phyloP scores from a whole-genome alignment of 2,329 filamentous ascomycete species.

The Rhynchosporium graminicola region DNA sequence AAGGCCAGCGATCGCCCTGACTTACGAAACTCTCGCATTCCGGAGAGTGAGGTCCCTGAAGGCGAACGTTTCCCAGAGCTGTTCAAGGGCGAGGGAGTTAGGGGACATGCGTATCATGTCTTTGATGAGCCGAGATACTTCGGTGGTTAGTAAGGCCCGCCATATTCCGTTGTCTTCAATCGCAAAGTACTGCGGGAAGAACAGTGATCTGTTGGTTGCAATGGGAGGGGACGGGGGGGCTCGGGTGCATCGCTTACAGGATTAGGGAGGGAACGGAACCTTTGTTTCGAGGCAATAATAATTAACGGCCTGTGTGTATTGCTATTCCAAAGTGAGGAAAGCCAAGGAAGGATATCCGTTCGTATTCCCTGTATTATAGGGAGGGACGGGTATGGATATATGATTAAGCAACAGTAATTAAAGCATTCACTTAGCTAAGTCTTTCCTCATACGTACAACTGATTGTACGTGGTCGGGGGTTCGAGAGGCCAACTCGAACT shows the following conservation, averaged over 20 bases:
- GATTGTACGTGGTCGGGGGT: too few relatives aligned
- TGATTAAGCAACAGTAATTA: background rate
- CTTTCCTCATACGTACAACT: too few relatives aligned
- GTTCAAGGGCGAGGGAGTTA: slow-evolving; percentile 82
- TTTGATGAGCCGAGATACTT: slow-evolving; percentile 87
- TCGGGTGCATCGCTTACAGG: background rate
- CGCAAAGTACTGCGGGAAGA: background rate
- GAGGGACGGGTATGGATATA: background rate
- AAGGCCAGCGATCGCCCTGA: slow-evolving; percentile 62
- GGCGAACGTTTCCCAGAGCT: slow-evolving; percentile 81
- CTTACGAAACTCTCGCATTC: slow-evolving; percentile 56
- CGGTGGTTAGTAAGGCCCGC: slow-evolving; percentile 15
- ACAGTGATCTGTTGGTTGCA: background rate
- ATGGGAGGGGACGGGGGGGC: too few relatives aligned
- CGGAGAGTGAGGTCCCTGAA: slow-evolving; percentile 72
- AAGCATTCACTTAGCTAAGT: too few relatives aligned
- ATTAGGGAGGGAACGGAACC: background rate
- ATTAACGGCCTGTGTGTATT: background rate
- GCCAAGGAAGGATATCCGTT: background rate
- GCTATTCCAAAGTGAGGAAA: too few relatives aligned
- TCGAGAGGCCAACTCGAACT: too few relatives aligned
- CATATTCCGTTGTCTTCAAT: background rate
- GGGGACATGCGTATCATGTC: slow-evolving; percentile 91
- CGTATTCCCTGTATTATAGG: too few relatives aligned
- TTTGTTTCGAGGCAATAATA: background rate